Conservation (phyloP, 129 eudicot species). For the Chrysanthemum lavandulifolium region DNA sequence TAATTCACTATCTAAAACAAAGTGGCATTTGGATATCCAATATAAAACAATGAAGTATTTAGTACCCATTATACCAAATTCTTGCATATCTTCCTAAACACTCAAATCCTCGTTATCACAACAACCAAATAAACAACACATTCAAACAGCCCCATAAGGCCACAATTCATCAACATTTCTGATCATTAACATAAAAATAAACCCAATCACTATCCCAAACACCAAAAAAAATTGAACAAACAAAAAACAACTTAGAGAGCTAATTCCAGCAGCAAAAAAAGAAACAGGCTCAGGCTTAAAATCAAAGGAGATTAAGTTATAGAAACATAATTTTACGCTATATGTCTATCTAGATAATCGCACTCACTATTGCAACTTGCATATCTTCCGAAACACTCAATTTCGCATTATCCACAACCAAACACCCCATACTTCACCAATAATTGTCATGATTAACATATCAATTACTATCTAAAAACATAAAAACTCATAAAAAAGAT, state of each 20-base stretch:
- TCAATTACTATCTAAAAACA: no score
- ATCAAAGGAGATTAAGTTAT: background rate
- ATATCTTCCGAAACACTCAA: no score
- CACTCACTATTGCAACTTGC: no score
- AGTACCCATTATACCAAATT: background rate
- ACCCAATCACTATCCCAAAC: no score
- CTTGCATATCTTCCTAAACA: background rate
- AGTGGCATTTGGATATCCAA: no score
- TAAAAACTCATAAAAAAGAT: no score
- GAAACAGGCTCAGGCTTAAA: conserved; percentile 78
- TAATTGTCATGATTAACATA: no score
- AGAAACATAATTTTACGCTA: no score
- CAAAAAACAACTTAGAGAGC: conserved; percentile 50
- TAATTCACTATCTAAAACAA: no score
- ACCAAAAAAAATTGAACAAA: background rate
- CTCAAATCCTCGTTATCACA: conserved; percentile 1
- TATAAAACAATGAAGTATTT: background rate
- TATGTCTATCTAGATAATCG: no score
- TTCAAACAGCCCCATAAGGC: background rate
- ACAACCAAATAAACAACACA: background rate
- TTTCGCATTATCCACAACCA: no score
- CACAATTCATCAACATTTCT: background rate
- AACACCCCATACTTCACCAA: no score
- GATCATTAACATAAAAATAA: background rate
- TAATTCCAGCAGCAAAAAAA: conserved; percentile 97